Evolutionary conservation across 2,329 filamentous ascomycete genomes (phyloP).

Genomic region (Monilinia polystroma): DNA sequence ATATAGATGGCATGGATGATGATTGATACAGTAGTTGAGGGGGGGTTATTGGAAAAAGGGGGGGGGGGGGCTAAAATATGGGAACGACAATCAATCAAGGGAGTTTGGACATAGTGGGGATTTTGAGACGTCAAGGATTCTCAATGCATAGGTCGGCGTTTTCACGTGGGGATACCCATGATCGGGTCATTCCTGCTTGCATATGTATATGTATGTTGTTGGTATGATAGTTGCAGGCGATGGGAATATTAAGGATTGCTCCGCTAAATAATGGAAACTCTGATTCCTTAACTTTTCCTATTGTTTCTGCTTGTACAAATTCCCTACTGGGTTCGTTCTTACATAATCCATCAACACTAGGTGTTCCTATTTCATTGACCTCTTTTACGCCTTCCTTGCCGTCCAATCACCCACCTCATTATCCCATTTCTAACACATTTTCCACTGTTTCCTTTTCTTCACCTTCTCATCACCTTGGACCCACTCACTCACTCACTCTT

Average conservation of each 20-base stretch:
- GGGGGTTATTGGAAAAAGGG: conserved; percentile 6
- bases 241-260: conserved; percentile 15
- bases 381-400: conserved; percentile 15
- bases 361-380: neutral
- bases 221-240: conserved; percentile 14
- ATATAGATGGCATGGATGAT: conserved; percentile 59
- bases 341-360: conserved; percentile 5
- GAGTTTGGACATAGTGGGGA: conserved; percentile 22
- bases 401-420: neutral
- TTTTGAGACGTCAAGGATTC: conserved; percentile 11
- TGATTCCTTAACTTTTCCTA: conserved; percentile 1
- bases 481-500: conserved; percentile 18
- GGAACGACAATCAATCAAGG: conserved; percentile 19
- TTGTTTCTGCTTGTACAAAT: neutral
- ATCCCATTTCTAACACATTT: neutral
- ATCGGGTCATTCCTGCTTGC: conserved; percentile 9
- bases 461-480: neutral
- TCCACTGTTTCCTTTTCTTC: neutral
- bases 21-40: conserved; percentile 24
- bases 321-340: neutral
- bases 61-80: conserved; percentile 12
- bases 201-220: conserved; percentile 22
- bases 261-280: conserved; percentile 1
- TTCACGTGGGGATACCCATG: conserved; percentile 14
- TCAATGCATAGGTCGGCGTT: conserved; percentile 30